phyloP scores from a whole-genome alignment of 2,329 filamentous ascomycete species.

The Claviceps cyperi region DNA sequence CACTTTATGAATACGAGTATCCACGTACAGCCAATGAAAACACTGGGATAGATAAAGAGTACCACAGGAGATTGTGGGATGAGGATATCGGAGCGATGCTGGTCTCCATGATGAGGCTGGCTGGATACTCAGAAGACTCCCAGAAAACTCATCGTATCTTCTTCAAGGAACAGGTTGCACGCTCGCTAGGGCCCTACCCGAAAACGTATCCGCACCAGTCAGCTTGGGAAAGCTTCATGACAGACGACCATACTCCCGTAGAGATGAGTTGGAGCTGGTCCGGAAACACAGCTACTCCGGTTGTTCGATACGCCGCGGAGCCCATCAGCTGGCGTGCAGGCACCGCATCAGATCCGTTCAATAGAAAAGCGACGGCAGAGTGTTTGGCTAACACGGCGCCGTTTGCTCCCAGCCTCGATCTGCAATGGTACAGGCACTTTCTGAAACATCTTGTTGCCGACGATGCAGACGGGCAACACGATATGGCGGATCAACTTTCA shows the following conservation, averaged over 20 bases:
- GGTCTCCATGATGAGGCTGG: background rate
- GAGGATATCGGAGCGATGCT: background rate
- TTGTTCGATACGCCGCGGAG: slow-evolving; percentile 19
- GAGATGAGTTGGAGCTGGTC: slow-evolving; percentile 24
- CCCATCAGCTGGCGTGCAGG: slow-evolving; percentile 17
- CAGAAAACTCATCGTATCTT: background rate
- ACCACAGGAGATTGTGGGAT: background rate
- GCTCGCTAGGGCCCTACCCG: background rate
- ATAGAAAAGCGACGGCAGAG: background rate
- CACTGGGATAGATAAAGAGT: background rate
- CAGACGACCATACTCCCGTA: slow-evolving; percentile 22
- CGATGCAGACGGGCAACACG: background rate
- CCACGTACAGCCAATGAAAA: background rate
- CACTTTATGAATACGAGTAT: background rate
- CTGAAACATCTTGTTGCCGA: background rate
- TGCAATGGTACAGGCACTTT: background rate
- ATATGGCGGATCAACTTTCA: background rate
- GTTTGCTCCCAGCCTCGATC: background rate
- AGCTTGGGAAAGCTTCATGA: slow-evolving; percentile 25
- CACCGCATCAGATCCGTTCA: slow-evolving; percentile 10
- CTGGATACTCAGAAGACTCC: background rate
- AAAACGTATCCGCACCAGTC: background rate
- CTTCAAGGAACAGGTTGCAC: background rate
- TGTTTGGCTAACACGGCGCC: background rate
- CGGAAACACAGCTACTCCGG: slow-evolving; percentile 10